Percentiles rank a stretch among this genome's conserved stretches.
These are phyloP conservation scores for Clarireedia monteithiana DNA, from an alignment of 2,329 filamentous ascomycete species.

Conservation along the genomic window DNA sequence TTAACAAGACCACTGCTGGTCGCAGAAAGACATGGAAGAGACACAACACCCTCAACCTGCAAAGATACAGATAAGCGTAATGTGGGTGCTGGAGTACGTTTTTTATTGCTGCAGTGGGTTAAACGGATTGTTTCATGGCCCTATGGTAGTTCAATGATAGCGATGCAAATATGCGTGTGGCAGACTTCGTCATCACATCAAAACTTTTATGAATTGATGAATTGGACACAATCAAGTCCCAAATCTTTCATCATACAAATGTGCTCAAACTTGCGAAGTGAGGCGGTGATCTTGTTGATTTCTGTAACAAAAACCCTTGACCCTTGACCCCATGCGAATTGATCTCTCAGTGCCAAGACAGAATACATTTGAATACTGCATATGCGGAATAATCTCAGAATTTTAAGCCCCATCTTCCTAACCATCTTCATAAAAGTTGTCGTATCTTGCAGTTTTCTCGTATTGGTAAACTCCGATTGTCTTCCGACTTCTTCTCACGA, in stretches of 20 bases:
- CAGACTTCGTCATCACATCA: constrained; percentile 14
- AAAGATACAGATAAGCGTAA: constrained; percentile 78
- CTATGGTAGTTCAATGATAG: constrained; percentile 7
- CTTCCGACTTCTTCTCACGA: no score
- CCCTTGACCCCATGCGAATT: background rate
- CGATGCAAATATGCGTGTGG: constrained; percentile 18
- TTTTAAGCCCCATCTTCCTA: no score
- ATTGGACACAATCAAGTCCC: constrained; percentile 8
- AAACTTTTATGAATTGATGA: constrained; percentile 14
- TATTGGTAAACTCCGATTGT: no score
- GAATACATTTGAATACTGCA: no score
- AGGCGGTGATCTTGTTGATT: background rate
- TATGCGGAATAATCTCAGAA: no score
- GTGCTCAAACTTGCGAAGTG: background rate
- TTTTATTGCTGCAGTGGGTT: constrained; percentile 17
- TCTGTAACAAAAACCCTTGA: background rate
- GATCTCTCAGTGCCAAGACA: no score
- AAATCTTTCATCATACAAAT: background rate
- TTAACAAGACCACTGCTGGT: constrained; percentile 96
- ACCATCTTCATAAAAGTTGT: no score
- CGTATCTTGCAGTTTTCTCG: no score
- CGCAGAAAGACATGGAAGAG: constrained; percentile 99
- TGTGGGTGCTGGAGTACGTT: constrained; percentile 21
- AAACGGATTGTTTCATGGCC: constrained; percentile 20
- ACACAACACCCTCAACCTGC: constrained; percentile 98